These are phyloP conservation scores for Craspedostauros australis DNA, from an alignment of 108 stramenopile genomes.

Conservation along the genomic window DNA sequence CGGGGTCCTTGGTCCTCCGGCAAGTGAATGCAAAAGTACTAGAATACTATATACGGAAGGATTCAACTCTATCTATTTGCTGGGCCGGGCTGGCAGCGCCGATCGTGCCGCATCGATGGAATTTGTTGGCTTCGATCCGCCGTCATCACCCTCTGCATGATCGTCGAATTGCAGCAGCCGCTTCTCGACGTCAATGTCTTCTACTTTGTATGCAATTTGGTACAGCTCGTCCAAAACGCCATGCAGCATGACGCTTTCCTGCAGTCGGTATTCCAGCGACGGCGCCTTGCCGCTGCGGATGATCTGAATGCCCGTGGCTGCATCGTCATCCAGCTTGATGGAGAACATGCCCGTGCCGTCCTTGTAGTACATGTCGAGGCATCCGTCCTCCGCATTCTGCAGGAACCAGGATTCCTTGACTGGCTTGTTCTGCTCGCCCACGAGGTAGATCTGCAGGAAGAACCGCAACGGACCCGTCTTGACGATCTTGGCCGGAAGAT, in stretches of 20 bases:
- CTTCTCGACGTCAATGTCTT: slow-evolving; percentile 48
- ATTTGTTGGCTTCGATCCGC: too few species aligned
- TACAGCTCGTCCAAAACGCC: slow-evolving; percentile 61
- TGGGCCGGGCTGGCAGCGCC: too few species aligned
- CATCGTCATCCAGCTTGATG: slow-evolving; percentile 27
- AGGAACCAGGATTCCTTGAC: slow-evolving; percentile 45
- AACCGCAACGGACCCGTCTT: slow-evolving; percentile 37
- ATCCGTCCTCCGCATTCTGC: slow-evolving; percentile 36
- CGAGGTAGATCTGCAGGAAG: slow-evolving; percentile 45
- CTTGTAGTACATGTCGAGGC: slow-evolving; percentile 48
- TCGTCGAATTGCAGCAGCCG: slow-evolving; percentile 51
- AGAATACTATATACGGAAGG: too few species aligned
- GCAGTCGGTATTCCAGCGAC: slow-evolving; percentile 60
- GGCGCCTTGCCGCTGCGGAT: slow-evolving; percentile 48
- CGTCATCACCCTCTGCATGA: slow-evolving; percentile 14
- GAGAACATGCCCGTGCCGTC: slow-evolving; percentile 62
- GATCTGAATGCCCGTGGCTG: slow-evolving; percentile 21
- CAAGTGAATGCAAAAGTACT: too few species aligned
- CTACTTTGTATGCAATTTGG: slow-evolving; percentile 35
- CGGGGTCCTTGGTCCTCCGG: too few species aligned
- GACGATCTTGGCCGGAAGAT: slow-evolving; percentile 26
- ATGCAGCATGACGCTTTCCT: slow-evolving; percentile 73
- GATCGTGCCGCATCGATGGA: too few species aligned
- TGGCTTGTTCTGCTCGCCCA: slow-evolving; percentile 49
- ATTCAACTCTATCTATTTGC: too few species aligned